Evolutionary conservation across 2,329 filamentous ascomycete genomes (phyloP).

Genomic region (Paecilomyces variotii): DNA sequence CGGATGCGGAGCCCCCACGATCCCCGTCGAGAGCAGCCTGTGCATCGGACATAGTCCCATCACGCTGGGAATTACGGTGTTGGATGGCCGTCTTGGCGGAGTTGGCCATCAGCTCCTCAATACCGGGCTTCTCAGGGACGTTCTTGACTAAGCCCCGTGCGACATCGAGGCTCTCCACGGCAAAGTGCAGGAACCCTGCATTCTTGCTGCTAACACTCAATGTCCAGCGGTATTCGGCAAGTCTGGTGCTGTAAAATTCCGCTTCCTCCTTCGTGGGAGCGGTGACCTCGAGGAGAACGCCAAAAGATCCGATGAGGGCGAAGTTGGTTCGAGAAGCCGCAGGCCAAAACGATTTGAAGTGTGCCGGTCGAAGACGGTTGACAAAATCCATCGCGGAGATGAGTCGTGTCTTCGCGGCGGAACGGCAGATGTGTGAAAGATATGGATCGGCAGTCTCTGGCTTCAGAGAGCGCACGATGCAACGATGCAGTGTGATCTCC

Average conservation of each 20-base stretch:
- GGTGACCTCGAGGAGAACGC: constrained; percentile 80
- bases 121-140: constrained; percentile 61
- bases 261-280: constrained; percentile 81
- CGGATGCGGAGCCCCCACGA: constrained; percentile 22
- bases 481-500: constrained; percentile 85
- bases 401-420: constrained; percentile 83
- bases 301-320: constrained; percentile 89
- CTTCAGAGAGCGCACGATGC: constrained; percentile 74
- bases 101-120: constrained; percentile 38
- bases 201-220: constrained; percentile 76
- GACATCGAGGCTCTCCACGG: constrained; percentile 70
- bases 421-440: constrained; percentile 84
- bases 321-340: constrained; percentile 58
- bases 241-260: constrained; percentile 77
- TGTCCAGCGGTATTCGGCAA: constrained; percentile 92
- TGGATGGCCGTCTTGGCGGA: constrained; percentile 17
- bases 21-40: constrained; percentile 11
- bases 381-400: constrained; percentile 98
- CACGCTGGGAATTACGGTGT: constrained; percentile 11
- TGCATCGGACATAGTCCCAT: constrained; percentile 20
- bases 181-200: constrained; percentile 49
- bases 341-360: constrained; percentile 82
- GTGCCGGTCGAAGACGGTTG: constrained; percentile 77
- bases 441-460: constrained; percentile 60
- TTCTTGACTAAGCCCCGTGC: constrained; percentile 61